Conservation (phyloP, 2,329 filamentous ascomycete genomes). For the Ophiocordyceps robertsii region DNA sequence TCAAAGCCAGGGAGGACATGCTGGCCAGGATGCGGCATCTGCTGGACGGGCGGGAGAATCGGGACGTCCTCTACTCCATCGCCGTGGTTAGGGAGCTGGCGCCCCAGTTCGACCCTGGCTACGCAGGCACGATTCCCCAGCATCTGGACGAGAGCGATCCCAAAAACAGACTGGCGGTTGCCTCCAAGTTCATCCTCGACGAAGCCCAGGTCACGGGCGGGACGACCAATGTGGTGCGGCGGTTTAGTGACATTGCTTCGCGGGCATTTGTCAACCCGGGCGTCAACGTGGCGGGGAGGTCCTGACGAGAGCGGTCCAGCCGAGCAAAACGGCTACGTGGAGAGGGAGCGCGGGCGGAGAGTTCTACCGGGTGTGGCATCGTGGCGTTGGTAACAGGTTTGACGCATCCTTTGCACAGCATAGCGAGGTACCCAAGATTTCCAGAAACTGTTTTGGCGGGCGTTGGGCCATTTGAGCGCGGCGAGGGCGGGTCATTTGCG, state of each 20-base stretch:
- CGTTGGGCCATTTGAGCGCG: not conserved
- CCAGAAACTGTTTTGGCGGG: not conserved
- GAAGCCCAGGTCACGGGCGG: slow-evolving; percentile 50
- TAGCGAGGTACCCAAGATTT: slow-evolving; percentile 1
- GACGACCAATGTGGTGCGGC: slow-evolving; percentile 60
- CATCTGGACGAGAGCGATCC: slow-evolving; percentile 54
- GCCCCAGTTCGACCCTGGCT: slow-evolving; percentile 46
- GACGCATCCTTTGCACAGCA: not conserved
- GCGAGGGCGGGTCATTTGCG: too few relatives aligned
- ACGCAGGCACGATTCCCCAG: slow-evolving; percentile 40
- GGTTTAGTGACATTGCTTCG: slow-evolving; percentile 54
- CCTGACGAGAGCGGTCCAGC: slow-evolving; percentile 1
- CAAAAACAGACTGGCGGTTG: slow-evolving; percentile 53
- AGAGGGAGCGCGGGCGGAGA: not conserved
- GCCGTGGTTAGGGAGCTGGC: slow-evolving; percentile 66
- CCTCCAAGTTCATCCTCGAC: slow-evolving; percentile 55
- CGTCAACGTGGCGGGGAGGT: slow-evolving; percentile 26
- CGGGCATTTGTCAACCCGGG: slow-evolving; percentile 44
- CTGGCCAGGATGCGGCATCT: slow-evolving; percentile 54
- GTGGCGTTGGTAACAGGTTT: not conserved
- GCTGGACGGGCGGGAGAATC: slow-evolving; percentile 70
- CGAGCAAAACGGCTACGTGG: too few relatives aligned
- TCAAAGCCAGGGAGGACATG: slow-evolving; percentile 49
- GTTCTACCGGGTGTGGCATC: not conserved
- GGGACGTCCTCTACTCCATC: slow-evolving; percentile 83